Base-by-base conservation (phyloP, 2,329 filamentous ascomycete genomes). In the Hymenoscyphus occultus region DNA sequence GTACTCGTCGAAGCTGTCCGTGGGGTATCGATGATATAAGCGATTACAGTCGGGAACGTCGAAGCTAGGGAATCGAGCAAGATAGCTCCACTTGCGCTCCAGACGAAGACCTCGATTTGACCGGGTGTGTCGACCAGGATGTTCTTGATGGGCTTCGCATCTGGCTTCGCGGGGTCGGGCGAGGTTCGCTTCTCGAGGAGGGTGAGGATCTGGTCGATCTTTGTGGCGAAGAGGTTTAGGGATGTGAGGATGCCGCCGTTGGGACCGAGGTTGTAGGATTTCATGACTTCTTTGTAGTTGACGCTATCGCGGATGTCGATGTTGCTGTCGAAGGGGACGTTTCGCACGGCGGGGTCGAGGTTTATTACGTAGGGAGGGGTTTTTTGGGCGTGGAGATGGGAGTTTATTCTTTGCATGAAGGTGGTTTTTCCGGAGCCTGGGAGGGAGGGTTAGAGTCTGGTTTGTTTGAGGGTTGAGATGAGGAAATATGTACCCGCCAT, bases 211-310 rank as follows among this genome's bases (percentile, higher is more conserved):
- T 99, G 95, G 74, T 99, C 96, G 68, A 99, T 92, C 78, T 99
- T 99, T 64, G 96, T 99, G 54, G 93, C 92, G 77, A 99, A 99
- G 32, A 99, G 86, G 77, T 99, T 99, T 59, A 99, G 81, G 12
- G 91, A 95, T 1, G 96, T 99, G 71, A 99, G 81, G 74, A 99
- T 99, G 58, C 93, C 96, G 61, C 95, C 95, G 80, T 99, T 99
- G 9, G 95, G 95, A 0, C 95, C 95, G 0, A 99, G 86, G 75
- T 97, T 97, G 79, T 97, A 98, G 80, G 98, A 93, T 80, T 94
- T 96, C 96, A 99, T 99, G 69, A 99, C 95, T 79, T 99, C 94
- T 77, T 97, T 95, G 83, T 99, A 99, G 84, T 99, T 97, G 77
- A 99, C 94, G 32, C 91, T 95, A 79, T 99, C 95, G 74, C 96